Conservation (phyloP, 371 early-diverging fungal species). For the Batrachochytrium dendrobatidis region DNA sequence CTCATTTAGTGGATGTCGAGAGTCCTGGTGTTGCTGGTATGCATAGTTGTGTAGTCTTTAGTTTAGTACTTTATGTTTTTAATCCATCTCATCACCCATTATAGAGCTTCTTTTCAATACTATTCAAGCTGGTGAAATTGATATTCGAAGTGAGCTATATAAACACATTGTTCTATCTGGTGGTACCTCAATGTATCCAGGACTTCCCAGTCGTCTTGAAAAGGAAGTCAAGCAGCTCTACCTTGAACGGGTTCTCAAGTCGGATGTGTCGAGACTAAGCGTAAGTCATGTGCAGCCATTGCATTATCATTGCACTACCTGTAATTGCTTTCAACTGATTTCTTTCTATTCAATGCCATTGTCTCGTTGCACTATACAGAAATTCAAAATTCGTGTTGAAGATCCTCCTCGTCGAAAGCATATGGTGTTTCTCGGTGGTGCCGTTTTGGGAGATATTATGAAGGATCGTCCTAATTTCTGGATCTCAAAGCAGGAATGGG, state of each 20-base stretch:
- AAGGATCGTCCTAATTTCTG: conserved; percentile 86
- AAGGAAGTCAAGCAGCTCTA: conserved; percentile 97
- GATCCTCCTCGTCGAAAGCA: conserved; percentile 97
- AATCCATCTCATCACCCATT: neutral
- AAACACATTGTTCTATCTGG: conserved; percentile 95
- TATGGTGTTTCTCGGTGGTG: conserved; percentile 97
- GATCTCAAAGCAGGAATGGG: conserved; percentile 92
- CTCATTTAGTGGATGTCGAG: conserved; percentile 91
- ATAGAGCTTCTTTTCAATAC: conserved; percentile 85
- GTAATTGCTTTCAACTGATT: neutral
- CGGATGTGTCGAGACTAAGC: conserved; percentile 72
- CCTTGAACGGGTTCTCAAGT: conserved; percentile 74
- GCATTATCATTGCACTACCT: conserved; percentile 5
- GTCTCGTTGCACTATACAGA: conserved; percentile 41
- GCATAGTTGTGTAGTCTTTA: neutral
- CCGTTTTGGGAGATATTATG: conserved; percentile 94
- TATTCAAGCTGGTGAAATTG: conserved; percentile 86
- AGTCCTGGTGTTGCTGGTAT: conserved; percentile 86
- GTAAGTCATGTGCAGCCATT: conserved; percentile 52
- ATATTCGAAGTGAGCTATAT: conserved; percentile 89
- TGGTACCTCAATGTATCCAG: conserved; percentile 97
- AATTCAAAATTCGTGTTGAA: conserved; percentile 94
- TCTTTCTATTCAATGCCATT: neutral
- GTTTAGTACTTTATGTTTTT: neutral
- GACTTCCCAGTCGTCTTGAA: conserved; percentile 89